Evolutionary conservation across 2,329 filamentous ascomycete species (phyloP), one percentile per base, ranked within the genome.

Genomic region (Lachnellula cervina): DNA sequence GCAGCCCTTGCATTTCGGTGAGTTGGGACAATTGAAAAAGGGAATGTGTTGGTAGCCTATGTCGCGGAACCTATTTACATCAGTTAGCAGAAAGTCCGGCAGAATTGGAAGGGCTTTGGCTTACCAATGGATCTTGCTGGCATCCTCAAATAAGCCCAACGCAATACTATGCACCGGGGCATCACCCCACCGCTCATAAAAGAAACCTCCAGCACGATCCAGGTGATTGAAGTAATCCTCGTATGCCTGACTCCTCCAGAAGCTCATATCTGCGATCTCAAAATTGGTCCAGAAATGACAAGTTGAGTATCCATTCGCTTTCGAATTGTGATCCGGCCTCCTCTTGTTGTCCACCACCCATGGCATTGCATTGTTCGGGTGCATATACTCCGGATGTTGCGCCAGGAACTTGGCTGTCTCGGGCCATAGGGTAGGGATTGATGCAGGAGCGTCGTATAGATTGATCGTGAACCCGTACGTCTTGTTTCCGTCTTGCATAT

Each of bases 211-310:
- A 0, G 92, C 90, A 19, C 89, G 84, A 72, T 99, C 94, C 35
- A 99, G 80, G 72, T 97, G 91, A 69, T 96, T 86, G 70, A 99
- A 99, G 73, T 97, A 99, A 61, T 95, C 91, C 69, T 96, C 89
- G 70, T 99, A 99, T 46, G 84, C 80, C 70, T 92, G 83, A 69
- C 90, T 89, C 49, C 94, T 80, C 89, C 91, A 99, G 73, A 99
- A 96, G 60, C 82, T 82, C 81, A 99, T 83, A 72, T 97, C 90
- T 47, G 83, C 93, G 66, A 99, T 93, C 74, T 99, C 94, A 66
- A 99, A 99, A 73, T 99, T 99, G 67, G 87, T 94, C 94, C 94
- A 99, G 78, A 99, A 99, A 73, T 99, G 94, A 72, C 94, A 99
- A 2, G 94, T 97, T 35, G 90, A 96, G 77, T 96, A 99, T 35